These are phyloP conservation scores for Entonaema liquescens DNA, from an alignment of 495 filamentous ascomycete species.

Conservation along the genomic window DNA sequence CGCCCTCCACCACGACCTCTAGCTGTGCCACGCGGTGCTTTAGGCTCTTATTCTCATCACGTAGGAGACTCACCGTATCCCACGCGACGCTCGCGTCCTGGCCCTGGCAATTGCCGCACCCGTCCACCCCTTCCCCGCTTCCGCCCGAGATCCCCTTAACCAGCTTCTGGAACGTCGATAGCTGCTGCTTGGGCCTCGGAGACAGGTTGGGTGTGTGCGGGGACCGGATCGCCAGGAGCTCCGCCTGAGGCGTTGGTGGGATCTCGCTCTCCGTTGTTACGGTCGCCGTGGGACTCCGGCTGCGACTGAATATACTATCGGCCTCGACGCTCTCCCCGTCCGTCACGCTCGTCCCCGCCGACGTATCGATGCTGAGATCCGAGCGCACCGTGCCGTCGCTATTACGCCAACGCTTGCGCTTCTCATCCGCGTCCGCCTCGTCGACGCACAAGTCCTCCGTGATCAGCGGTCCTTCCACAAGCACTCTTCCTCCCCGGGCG, in stretches of 20 bases:
- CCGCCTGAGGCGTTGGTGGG: not conserved
- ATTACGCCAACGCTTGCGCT: slow-evolving; percentile 59
- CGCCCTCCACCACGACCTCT: slow-evolving; percentile 75
- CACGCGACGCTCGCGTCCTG: slow-evolving; percentile 71
- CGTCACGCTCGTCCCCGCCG: slow-evolving; percentile 59
- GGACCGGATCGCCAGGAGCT: slow-evolving; percentile 8
- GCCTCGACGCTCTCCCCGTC: slow-evolving; percentile 63
- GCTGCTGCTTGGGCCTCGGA: slow-evolving; percentile 35
- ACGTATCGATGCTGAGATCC: slow-evolving; percentile 49
- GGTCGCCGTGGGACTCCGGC: slow-evolving; percentile 61
- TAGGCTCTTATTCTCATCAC: slow-evolving; percentile 75
- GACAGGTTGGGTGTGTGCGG: not conserved
- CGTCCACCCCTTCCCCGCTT: slow-evolving; percentile 40
- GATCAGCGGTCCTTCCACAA: slow-evolving; percentile 41
- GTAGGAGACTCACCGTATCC: slow-evolving; percentile 73
- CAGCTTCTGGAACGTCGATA: slow-evolving; percentile 61
- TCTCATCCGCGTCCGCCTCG: slow-evolving; percentile 53
- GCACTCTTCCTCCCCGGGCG: slow-evolving; percentile 48
- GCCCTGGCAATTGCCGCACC: slow-evolving; percentile 69
- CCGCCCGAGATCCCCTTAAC: slow-evolving; percentile 55
- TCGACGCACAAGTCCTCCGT: slow-evolving; percentile 64
- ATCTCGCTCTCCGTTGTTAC: slow-evolving; percentile 44
- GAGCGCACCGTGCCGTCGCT: slow-evolving; percentile 61
- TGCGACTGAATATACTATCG: slow-evolving; percentile 71
- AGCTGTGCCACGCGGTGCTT: slow-evolving; percentile 73